Evolutionary conservation across 768 basidiomycete genomes (phyloP).

Genomic region (Agaricus subrufescens): DNA sequence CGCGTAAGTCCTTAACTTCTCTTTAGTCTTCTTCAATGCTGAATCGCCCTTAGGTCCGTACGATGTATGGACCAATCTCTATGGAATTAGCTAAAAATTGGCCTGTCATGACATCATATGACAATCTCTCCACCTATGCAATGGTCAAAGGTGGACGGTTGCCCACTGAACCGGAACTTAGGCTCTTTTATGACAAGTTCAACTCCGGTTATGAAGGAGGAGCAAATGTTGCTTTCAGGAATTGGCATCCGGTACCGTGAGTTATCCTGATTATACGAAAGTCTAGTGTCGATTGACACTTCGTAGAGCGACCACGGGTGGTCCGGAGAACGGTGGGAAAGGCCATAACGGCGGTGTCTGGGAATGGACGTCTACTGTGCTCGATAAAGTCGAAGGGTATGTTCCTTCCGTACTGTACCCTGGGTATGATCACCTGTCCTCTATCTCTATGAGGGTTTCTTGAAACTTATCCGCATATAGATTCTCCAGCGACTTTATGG

Average conservation of each 20-base stretch:
- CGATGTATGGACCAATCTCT: slow-evolving; percentile 79
- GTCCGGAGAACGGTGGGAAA: slow-evolving; percentile 41
- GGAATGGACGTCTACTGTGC: slow-evolving; percentile 92
- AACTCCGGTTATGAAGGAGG: slow-evolving; percentile 72
- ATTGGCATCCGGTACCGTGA: slow-evolving; percentile 93
- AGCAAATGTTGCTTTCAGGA: slow-evolving; percentile 81
- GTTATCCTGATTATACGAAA: slow-evolving; percentile 22
- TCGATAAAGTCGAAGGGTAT: slow-evolving; percentile 74
- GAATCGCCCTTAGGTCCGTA: slow-evolving; percentile 53
- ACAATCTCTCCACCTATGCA: slow-evolving; percentile 77
- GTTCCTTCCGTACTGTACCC: slow-evolving; percentile 77
- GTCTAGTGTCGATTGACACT: not conserved
- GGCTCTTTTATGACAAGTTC: slow-evolving; percentile 72
- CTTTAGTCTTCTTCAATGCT: not conserved
- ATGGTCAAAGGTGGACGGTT: slow-evolving; percentile 87
- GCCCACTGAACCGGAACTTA: slow-evolving; percentile 86
- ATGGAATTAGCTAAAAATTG: slow-evolving; percentile 77
- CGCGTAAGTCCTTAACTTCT: slow-evolving; percentile 31
- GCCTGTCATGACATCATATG: slow-evolving; percentile 80
- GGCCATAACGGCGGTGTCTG: slow-evolving; percentile 94
- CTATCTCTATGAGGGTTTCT: not conserved
- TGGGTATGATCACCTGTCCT: slow-evolving; percentile 43
- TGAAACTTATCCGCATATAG: slow-evolving; percentile 25
- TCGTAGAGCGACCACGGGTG: slow-evolving; percentile 66
- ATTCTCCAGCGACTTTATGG: slow-evolving; percentile 89